Conservation (phyloP, 164 flowering plant species). For the Vitis amurensis region DNA sequence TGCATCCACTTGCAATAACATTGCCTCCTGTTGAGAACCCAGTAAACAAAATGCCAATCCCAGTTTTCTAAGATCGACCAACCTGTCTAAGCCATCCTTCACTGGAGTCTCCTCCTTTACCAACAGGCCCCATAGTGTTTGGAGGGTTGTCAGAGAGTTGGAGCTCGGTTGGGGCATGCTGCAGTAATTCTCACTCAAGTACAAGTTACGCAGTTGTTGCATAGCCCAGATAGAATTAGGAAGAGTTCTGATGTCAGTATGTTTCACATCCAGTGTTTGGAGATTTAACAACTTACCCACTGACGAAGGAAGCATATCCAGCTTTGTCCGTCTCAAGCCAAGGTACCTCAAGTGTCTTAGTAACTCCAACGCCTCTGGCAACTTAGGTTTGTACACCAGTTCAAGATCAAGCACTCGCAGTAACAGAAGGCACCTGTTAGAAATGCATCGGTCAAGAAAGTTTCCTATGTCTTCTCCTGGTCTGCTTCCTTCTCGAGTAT, state of each 20-base stretch:
- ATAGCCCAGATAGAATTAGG: slow-evolving; percentile 27
- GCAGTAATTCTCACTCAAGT: slow-evolving; percentile 9
- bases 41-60: background rate
- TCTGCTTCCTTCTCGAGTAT: slow-evolving; percentile 5
- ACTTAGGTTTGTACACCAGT: slow-evolving; percentile 23
- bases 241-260: slow-evolving; percentile 18
- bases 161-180: background rate
- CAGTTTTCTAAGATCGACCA: slow-evolving; percentile 6
- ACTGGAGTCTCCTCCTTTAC: slow-evolving; percentile 2
- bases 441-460: background rate
- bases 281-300: slow-evolving; percentile 24
- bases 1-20: no score
- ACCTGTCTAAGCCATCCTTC: background rate
- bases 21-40: no score
- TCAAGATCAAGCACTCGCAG: slow-evolving; percentile 37
- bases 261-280: slow-evolving; percentile 35
- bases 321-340: slow-evolving; percentile 27
- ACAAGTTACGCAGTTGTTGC: slow-evolving; percentile 27
- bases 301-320: slow-evolving; percentile 23
- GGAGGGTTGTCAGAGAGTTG: background rate
- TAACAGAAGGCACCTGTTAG: slow-evolving; percentile 9
- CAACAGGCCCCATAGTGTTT: slow-evolving; percentile 14
- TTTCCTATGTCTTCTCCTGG: slow-evolving; percentile 11
- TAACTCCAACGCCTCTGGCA: slow-evolving; percentile 27
- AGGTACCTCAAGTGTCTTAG: slow-evolving; percentile 26